Base-by-base conservation (phyloP, 1,139 yeast genomes). In the Taphrina confusa region DNA sequence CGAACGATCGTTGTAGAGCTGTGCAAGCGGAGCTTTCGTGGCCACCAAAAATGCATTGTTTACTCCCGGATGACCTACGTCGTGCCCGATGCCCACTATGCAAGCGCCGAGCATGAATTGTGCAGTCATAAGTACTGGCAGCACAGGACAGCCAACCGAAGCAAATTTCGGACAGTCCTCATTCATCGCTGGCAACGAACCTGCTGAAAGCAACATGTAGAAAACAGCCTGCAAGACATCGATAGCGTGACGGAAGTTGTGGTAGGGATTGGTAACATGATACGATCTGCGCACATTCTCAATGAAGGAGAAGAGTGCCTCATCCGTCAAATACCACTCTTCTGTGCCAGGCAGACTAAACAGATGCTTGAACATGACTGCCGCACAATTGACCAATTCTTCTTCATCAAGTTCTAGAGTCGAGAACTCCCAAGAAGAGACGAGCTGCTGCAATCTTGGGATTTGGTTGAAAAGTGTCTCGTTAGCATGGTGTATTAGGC, bases 61-160 rank as follows among this genome's bases (percentile, higher is more conserved):
- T 18, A 90, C 84, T 1, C 97, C 98, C 0, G 98, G 97, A 72
- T 92, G 98, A 20, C 96, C 96, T 31, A 88, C 84, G 72, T 92
- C 98, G 73, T 92, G 98, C 51, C 98, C 97, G 54, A 91, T 75
- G 0, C 96, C 95, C 0, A 96, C 88, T 23, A 90, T 77, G 45
- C 88, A 77, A 27, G 89, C 74, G 0, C 84, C 81, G 47, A 84
- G 73, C 0, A 81, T 76, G 68, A 83, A 85, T 23, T 77, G 65
- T 0, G 82, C 77, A 2, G 54, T 47, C 33, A 64, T 58, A 22
- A 37, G 65, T 63, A 67, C 68, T 30, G 62, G 45, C 5, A 65
- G 51, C 4, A 44, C 58, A 16, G 33, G n/a, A 25, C 45, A 36
- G n/a, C n/a, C 20, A 8, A n/a, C 16, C 22, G 16, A 14, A 14